Conservation (phyloP, 176 grass and related monocot species). For the Bolboschoenus planiculmis region DNA sequence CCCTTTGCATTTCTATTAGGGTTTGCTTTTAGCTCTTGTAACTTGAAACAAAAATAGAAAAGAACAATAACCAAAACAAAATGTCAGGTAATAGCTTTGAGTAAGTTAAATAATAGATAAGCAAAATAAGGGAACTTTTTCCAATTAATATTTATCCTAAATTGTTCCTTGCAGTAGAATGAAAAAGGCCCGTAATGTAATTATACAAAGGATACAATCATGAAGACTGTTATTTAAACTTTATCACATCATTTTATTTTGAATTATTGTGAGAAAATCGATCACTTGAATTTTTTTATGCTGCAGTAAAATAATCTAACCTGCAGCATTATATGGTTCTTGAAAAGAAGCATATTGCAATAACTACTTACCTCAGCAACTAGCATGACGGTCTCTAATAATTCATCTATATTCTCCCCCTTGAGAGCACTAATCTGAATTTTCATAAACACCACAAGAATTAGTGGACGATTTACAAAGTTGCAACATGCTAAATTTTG, state of each 20-base stretch:
- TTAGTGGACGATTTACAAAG: conserved; percentile 17
- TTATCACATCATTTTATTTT: conserved; percentile 4
- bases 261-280: neutral
- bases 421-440: conserved; percentile 92
- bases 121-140: neutral
- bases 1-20: conserved; percentile 92
- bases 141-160: neutral
- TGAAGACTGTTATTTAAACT: neutral
- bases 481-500: conserved; percentile 21
- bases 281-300: neutral
- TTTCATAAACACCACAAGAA: conserved; percentile 21
- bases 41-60: conserved; percentile 41
- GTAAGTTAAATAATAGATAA: neutral
- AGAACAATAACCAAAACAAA: conserved; percentile 17
- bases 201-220: neutral
- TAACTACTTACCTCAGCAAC: conserved; percentile 65
- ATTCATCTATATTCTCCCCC: conserved; percentile 83
- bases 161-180: neutral
- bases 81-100: conserved; percentile 11
- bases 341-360: conserved; percentile 19
- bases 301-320: neutral
- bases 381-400: conserved; percentile 95
- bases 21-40: conserved; percentile 99
- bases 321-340: neutral
- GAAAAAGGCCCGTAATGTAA: neutral